phyloP scores from a whole-genome alignment of 2,329 filamentous ascomycete genomes.

The Canariomyces notabilis region DNA sequence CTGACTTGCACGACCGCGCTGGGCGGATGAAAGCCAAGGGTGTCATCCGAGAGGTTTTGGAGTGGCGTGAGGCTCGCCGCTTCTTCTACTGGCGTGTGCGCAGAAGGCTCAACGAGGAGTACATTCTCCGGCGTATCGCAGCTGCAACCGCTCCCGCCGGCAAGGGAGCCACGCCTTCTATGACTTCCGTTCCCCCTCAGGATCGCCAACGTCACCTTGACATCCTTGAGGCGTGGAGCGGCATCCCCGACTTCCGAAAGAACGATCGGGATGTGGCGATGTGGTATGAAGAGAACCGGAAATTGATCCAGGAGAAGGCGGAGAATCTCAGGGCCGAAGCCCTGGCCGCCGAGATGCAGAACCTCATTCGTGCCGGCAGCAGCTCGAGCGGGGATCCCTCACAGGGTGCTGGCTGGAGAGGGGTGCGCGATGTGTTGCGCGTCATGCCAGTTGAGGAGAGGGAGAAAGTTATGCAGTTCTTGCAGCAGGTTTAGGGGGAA shows the following conservation, averaged over 20 bases:
- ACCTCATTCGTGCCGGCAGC: slow-evolving; percentile 64
- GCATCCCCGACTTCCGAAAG: slow-evolving; percentile 67
- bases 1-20: slow-evolving; percentile 92
- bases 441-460: slow-evolving; percentile 86
- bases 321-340: slow-evolving; percentile 74
- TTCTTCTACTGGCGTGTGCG: slow-evolving; percentile 99
- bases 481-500: slow-evolving; percentile 28
- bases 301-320: slow-evolving; percentile 75
- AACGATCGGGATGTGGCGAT: slow-evolving; percentile 79
- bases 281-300: slow-evolving; percentile 96
- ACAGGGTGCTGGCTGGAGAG: slow-evolving; percentile 67
- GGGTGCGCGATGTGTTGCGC: slow-evolving; percentile 77
- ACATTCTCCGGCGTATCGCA: slow-evolving; percentile 86
- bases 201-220: slow-evolving; percentile 64
- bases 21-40: slow-evolving; percentile 99
- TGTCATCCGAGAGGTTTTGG: slow-evolving; percentile 75
- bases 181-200: slow-evolving; percentile 34
- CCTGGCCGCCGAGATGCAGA: slow-evolving; percentile 58
- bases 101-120: slow-evolving; percentile 93
- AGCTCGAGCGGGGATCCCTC: slow-evolving; percentile 59
- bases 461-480: slow-evolving; percentile 67
- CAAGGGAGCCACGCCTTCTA: slow-evolving; percentile 36
- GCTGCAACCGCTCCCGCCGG: slow-evolving; percentile 34
- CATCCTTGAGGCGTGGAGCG: slow-evolving; percentile 78
- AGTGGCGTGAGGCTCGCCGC: slow-evolving; percentile 83